phyloP scores from a whole-genome alignment of 2,329 filamentous ascomycete species.

The Aspergillus awamori region DNA sequence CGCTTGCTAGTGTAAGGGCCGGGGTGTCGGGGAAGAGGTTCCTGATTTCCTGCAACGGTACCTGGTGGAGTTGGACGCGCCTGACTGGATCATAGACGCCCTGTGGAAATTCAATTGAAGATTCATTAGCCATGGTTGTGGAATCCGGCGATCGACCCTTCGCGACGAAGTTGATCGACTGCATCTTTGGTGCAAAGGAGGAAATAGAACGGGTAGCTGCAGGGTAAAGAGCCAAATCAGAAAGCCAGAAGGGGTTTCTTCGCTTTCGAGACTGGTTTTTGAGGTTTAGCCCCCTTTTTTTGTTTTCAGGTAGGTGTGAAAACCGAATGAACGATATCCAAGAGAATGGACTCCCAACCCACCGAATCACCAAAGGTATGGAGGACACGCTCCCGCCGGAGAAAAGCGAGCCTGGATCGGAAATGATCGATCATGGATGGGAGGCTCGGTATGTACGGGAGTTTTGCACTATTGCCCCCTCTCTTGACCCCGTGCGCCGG shows the following conservation, averaged over 20 bases:
- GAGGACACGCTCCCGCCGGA: constrained; percentile 6
- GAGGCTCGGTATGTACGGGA: constrained; percentile 18
- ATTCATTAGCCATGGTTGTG: neutral
- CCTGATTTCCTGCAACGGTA: constrained; percentile 36
- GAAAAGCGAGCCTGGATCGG: constrained; percentile 15
- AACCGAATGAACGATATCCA: neutral
- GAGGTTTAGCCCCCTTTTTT: neutral
- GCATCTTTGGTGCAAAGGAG: constrained; percentile 7
- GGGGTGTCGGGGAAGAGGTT: constrained; percentile 36
- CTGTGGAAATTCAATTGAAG: neutral
- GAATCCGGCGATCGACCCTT: constrained; percentile 8
- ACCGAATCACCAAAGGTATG: neutral
- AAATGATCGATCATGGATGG: constrained; percentile 25
- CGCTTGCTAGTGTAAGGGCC: constrained; percentile 33
- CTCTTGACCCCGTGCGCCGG: constrained; percentile 22
- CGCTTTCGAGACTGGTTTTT: constrained; percentile 1
- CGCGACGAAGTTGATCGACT: neutral
- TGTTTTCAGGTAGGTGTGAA: neutral
- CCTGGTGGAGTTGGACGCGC: constrained; percentile 14
- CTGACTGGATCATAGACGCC: neutral
- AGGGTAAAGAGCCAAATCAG: constrained; percentile 9
- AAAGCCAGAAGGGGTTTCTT: neutral
- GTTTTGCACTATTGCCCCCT: constrained; percentile 22
- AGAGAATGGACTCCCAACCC: neutral
- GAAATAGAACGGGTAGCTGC: constrained; percentile 20